A percentile compares a stretch with the other conserved stretches of the same genome.
phyloP scores from a whole-genome alignment of 306 rosid genomes.

The Cercis canadensis region DNA sequence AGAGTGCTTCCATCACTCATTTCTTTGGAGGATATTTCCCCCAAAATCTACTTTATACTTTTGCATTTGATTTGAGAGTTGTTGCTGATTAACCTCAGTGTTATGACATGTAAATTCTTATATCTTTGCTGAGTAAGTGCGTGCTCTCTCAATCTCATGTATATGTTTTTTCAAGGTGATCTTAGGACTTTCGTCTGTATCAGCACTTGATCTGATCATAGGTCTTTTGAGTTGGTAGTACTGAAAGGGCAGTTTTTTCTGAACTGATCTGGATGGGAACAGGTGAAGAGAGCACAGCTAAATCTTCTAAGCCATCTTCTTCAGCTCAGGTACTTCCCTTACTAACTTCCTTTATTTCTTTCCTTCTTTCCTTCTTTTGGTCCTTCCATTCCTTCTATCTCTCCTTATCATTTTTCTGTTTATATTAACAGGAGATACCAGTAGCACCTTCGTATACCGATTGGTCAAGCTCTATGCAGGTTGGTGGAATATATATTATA shows the following conservation, averaged over 20 bases:
- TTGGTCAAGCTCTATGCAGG: constrained; percentile 98
- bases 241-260: constrained; percentile 31
- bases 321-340: constrained; percentile 64
- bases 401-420: constrained; percentile 14
- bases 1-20: too few relatives aligned
- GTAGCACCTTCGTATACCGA: constrained; percentile 78
- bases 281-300: constrained; percentile 87
- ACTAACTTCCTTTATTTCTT: too few relatives aligned
- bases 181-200: constrained; percentile 41
- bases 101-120: constrained; percentile 9
- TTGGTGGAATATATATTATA: constrained; percentile 39
- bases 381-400: background rate
- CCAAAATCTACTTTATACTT: too few relatives aligned
- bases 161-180: constrained; percentile 32
- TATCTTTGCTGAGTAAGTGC: background rate
- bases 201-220: constrained; percentile 30
- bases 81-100: background rate
- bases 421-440: constrained; percentile 66
- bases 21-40: too few relatives aligned
- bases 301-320: constrained; percentile 69
- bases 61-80: too few relatives aligned
- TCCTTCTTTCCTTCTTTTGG: background rate
- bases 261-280: constrained; percentile 72
- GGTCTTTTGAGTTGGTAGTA: constrained; percentile 25
- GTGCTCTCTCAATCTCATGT: constrained; percentile 18